Base-by-base conservation (phyloP, 192 early-diverging fungal genomes). In the Podila horticola region DNA sequence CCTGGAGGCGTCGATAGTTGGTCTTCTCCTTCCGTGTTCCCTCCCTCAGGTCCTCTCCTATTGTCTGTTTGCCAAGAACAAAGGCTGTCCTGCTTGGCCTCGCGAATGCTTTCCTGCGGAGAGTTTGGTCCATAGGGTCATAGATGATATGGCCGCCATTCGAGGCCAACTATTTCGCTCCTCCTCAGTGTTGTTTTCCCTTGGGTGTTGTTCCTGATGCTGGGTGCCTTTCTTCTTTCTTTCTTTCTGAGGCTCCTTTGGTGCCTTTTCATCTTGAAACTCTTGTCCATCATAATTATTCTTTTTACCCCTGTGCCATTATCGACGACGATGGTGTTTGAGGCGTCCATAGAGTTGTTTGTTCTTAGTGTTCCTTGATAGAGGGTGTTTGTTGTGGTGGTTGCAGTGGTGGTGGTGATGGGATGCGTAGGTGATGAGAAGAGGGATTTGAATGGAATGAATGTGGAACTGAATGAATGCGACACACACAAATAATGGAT, bases 291-390 rank as follows among this genome's bases (percentile, higher is more conserved):
- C 30, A 45, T 6, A 64, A 64, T 38, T 28, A 33, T 63, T 29
- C 31, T 9, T 84, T 83, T 86, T 86, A 90, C 93, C 88, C 83
- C 90, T 49, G 94, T 95, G 75, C 94, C 94, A 84, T 94, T 93
- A 86, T 95, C 94, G 67, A 93, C 91, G 66, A 95, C 94, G 62
- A 95, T 86, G 70, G 93, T 90, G 61, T 93, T 95, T 68, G 89
- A 85, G 31, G 84, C 81, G 69, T 90, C 79, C 88, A 90, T 90
- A 41, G 24, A 10, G 36, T 45, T 45, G 24, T 11, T 65, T 66
- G 38, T 66, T 66, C 15, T 66, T 31, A 15, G 5, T 45, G 15
- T 34, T 45, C 24, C 26, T 66, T 55, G 52, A 11, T 55, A 55
- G 52, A 24, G 52, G 52, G 8, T n/a, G 52, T 24, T 55, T 55